Evolutionary conservation across 495 filamentous ascomycete species (phyloP).

Genomic region (Penicillium ochrochloron): DNA sequence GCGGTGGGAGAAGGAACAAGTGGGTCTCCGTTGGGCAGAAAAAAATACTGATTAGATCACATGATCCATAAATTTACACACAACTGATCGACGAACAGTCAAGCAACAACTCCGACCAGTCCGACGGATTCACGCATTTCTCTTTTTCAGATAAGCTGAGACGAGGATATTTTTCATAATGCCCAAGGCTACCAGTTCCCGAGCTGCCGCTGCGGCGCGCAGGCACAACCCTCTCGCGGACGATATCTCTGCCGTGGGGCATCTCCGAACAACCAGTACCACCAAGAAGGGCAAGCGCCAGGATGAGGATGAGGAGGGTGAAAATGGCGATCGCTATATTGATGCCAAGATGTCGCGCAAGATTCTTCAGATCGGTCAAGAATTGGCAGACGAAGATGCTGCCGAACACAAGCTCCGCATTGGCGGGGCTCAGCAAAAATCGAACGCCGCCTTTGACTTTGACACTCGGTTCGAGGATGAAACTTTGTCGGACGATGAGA

Average conservation of each 20-base stretch:
- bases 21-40: conserved; percentile 37
- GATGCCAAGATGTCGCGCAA: conserved; percentile 86
- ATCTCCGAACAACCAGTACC: conserved; percentile 57
- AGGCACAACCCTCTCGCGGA: conserved; percentile 76
- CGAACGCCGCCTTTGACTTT: conserved; percentile 68
- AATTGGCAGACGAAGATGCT: conserved; percentile 76
- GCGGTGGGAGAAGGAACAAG: conserved; percentile 25
- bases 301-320: conserved; percentile 59
- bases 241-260: conserved; percentile 68
- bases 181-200: conserved; percentile 51
- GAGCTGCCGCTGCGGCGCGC: conserved; percentile 44
- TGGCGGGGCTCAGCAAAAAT: conserved; percentile 32
- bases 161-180: conserved; percentile 32
- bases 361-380: conserved; percentile 85
- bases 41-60: conserved; percentile 38
- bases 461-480: conserved; percentile 62
- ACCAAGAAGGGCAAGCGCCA: conserved; percentile 62
- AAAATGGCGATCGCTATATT: conserved; percentile 70
- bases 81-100: conserved; percentile 30
- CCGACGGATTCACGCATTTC: conserved; percentile 11
- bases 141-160: conserved; percentile 1
- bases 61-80: conserved; percentile 50
- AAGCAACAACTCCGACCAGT: conserved; percentile 12
- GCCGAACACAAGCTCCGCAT: conserved; percentile 48
- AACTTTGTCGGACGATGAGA: conserved; percentile 60